phyloP scores from a whole-genome alignment of 2,329 filamentous ascomycete species.

The Dactylellina parvicollis region DNA sequence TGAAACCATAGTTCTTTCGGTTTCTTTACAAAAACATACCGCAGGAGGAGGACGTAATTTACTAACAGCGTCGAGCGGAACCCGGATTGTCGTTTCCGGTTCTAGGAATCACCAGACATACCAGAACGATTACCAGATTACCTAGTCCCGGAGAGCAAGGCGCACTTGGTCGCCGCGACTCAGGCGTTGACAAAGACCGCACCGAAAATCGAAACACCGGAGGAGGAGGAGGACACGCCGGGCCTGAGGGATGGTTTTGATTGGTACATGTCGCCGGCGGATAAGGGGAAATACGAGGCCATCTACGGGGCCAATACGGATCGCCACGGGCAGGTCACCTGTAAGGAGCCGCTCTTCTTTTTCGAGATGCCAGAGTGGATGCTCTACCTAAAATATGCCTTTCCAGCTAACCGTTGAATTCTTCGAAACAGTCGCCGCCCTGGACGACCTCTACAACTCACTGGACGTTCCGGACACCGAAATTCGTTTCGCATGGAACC shows the following conservation, averaged over 20 bases:
- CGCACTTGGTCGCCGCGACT: conserved; percentile 84
- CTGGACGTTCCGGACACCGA: conserved; percentile 72
- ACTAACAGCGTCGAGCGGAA: conserved; percentile 18
- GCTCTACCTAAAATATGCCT: neutral
- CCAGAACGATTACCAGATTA: conserved; percentile 87
- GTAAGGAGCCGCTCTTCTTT: no score
- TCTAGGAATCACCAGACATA: conserved; percentile 87
- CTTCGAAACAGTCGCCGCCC: conserved; percentile 71
- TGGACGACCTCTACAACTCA: conserved; percentile 82
- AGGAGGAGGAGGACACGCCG: conserved; percentile 78
- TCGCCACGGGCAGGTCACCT: conserved; percentile 82
- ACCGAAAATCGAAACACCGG: conserved; percentile 83
- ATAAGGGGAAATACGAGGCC: conserved; percentile 94
- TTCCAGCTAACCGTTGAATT: neutral
- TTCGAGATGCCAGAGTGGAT: no score
- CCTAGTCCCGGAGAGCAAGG: conserved; percentile 95
- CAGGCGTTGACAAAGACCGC: conserved; percentile 81
- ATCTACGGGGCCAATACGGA: conserved; percentile 95
- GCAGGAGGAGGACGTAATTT: conserved; percentile 14
- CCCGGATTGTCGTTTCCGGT: neutral
- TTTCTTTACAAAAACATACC: no score
- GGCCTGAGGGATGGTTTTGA: conserved; percentile 96
- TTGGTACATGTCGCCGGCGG: conserved; percentile 96
- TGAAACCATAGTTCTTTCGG: no score
- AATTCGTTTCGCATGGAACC: conserved; percentile 67